Evolutionary conservation across 2,329 filamentous ascomycete species (phyloP).

Genomic region (Aspergillus sp.): DNA sequence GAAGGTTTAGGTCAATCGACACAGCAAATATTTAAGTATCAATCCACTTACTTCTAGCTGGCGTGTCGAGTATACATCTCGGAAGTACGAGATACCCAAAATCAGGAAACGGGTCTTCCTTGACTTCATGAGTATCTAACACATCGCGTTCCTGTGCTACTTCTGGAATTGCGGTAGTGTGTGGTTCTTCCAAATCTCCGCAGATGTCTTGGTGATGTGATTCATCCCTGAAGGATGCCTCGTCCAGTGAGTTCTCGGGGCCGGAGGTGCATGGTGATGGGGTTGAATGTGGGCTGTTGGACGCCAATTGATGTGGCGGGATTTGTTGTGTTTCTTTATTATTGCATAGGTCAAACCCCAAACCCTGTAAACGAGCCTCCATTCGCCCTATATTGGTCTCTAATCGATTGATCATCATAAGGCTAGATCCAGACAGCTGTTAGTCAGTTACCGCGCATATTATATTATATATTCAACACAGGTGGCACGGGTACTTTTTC

Average conservation of each 20-base stretch:
- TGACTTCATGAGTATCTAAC: background rate
- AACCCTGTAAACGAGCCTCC: constrained; percentile 13
- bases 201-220: background rate
- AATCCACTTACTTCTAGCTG: constrained; percentile 8
- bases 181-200: background rate
- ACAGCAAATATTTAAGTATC: background rate
- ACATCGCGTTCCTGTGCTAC: background rate
- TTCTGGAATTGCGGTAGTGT: background rate
- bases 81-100: constrained; percentile 11
- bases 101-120: background rate
- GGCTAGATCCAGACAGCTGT: constrained; percentile 2
- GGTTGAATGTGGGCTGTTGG: background rate
- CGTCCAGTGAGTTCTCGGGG: background rate
- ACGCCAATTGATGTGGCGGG: background rate
- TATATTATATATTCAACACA: background rate
- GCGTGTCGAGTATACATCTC: constrained; percentile 11
- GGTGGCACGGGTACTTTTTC: constrained; percentile 8
- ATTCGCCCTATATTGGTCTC: constrained; percentile 18
- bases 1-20: background rate
- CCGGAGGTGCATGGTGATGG: background rate
- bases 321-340: background rate
- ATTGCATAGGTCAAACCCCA: constrained; percentile 12
- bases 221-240: background rate
- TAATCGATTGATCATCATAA: constrained; percentile 19
- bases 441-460: background rate